Conservation (phyloP, 2,329 filamentous ascomycete species). For the Keithomyces neogunnii region DNA sequence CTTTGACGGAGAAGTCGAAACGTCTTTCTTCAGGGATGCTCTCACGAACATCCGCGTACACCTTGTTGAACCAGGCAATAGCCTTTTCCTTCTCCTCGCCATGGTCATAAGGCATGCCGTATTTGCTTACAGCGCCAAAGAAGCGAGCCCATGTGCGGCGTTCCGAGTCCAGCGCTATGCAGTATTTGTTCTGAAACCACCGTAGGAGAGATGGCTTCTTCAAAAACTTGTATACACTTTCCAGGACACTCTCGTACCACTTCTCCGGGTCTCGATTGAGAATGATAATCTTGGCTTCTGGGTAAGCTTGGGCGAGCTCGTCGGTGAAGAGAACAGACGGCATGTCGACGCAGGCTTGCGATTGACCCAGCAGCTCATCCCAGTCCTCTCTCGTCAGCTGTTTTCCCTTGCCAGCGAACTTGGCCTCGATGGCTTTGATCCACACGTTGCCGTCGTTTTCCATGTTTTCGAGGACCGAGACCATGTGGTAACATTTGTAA, state of each 20-base stretch:
- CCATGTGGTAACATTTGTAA: conserved; percentile 22
- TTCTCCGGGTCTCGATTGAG: conserved; percentile 29
- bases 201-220: conserved; percentile 5
- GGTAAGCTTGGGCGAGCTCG: conserved; percentile 25
- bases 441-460: conserved; percentile 17
- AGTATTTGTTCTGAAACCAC: conserved; percentile 16
- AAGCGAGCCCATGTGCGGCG: conserved; percentile 19
- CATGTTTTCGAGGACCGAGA: conserved; percentile 12
- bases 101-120: conserved; percentile 22
- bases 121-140: conserved; percentile 15
- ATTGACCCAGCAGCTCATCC: conserved; percentile 35
- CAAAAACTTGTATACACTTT: conserved; percentile 13
- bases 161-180: conserved; percentile 17
- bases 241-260: conserved; percentile 25
- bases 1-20: conserved; percentile 29
- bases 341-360: conserved; percentile 44
- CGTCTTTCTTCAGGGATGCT: conserved; percentile 24
- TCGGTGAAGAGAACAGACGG: conserved; percentile 44
- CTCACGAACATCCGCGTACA: conserved; percentile 27
- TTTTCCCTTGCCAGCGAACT: conserved; percentile 20
- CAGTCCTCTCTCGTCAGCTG: conserved; percentile 30
- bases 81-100: conserved; percentile 27
- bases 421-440: conserved; percentile 23
- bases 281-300: conserved; percentile 30
- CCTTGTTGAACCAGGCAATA: conserved; percentile 25